These are phyloP conservation scores for Dichomitus squalens DNA, from an alignment of 1,284 basidiomycete genomes.

Conservation along the genomic window DNA sequence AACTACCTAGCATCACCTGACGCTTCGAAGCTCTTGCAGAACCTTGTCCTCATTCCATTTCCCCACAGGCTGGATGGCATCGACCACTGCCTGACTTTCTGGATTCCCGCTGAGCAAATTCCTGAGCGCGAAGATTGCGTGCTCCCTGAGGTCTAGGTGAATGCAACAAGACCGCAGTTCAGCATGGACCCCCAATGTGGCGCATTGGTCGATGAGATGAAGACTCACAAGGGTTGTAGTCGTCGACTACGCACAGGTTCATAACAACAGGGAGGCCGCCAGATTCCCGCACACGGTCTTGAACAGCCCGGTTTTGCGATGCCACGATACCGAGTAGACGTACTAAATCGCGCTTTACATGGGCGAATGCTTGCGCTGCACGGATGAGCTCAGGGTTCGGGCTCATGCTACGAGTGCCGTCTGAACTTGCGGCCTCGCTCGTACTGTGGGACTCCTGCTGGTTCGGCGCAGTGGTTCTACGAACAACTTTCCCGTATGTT, in stretches of 20 bases:
- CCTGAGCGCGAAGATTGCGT: constrained; percentile 82
- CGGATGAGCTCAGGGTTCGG: neutral
- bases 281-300: constrained; percentile 70
- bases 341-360: constrained; percentile 83
- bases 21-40: constrained; percentile 22
- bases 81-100: constrained; percentile 80
- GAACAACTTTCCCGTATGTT: constrained; percentile 65
- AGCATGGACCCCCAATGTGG: neutral
- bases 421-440: no score
- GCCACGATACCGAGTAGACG: constrained; percentile 77
- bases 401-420: no score
- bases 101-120: constrained; percentile 76
- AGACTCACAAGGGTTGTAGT: constrained; percentile 87
- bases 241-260: constrained; percentile 87
- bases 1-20: no score
- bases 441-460: neutral
- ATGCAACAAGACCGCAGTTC: neutral
- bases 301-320: constrained; percentile 61
- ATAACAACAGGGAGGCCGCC: constrained; percentile 82
- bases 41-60: constrained; percentile 57
- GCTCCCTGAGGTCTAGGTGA: constrained; percentile 78
- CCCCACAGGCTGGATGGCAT: constrained; percentile 65
- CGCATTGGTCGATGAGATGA: neutral
- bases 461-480: constrained; percentile 21
- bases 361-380: constrained; percentile 50